Evolutionary conservation across 257 asterid species (phyloP), one percentile per base, ranked within the genome.

Genomic region (Henckelia pumila): DNA sequence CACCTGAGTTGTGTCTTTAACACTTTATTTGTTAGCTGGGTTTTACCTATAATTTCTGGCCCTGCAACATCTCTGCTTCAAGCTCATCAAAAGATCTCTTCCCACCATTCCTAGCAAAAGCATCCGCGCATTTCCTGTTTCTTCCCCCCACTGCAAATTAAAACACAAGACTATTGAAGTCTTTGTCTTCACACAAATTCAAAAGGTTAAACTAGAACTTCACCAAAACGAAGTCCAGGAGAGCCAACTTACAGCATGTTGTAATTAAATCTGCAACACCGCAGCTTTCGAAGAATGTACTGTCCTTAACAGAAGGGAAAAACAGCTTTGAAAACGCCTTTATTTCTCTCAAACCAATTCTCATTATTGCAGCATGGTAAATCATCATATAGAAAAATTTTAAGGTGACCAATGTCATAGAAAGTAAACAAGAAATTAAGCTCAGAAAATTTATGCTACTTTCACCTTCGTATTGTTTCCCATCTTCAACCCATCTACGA

Each of bases 261-360:
- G 98, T 91, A 67, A 91, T 89, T 33, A 91, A 80, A 83, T 91
- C 98, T 32, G 98, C 98, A 50, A 91, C 92, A 21, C 96, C 98
- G 68, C 98, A 91, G 86, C 98, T 91, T 84, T 91, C 98, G 57
- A 91, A 89, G 84, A 91, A 91, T 52, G 98, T 91, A 70, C 76
- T 91, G 40, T 91, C 98, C 81, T 86, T 82, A 37, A 91, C 98
- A 3, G 96, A 87, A 61, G 94, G 87, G 77, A 89, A 91, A 37
- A 91, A 79, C 24, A 89, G 82, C 77, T 91, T 91, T 23, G 98
- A 89, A 37, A 91, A 78, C 57, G 98, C 95, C 88, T 81, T 91
- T 96, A 91, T 91, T 79, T 91, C 96, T 72, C 89, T 77, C 80
- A 91, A 79, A 64, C 98, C 98, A 69, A 89, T 87, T 78, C 98